phyloP scores from a whole-genome alignment of 192 early-diverging fungal species.

The Fimicolochytrium jonesii region DNA sequence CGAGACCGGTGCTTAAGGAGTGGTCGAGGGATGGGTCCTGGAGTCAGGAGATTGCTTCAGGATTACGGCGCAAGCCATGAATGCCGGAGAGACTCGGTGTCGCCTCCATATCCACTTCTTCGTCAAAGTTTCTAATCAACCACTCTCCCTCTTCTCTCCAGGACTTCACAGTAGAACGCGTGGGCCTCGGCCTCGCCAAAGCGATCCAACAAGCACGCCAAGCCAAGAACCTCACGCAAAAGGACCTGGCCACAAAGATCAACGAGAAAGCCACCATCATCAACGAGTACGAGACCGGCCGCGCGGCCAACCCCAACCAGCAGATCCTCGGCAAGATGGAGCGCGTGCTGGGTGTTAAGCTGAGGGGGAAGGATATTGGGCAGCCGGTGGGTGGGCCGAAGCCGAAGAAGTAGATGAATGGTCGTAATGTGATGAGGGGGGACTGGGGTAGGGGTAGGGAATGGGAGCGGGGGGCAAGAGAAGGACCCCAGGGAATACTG shows the following conservation, averaged over 20 bases:
- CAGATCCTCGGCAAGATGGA: constrained; percentile 88
- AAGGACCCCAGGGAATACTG: too few relatives aligned
- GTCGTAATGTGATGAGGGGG: too few relatives aligned
- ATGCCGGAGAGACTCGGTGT: too few relatives aligned
- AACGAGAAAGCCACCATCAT: constrained; percentile 92
- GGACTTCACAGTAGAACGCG: constrained; percentile 51
- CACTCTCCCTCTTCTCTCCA: constrained; percentile 13
- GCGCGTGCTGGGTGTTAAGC: constrained; percentile 80
- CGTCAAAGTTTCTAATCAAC: too few relatives aligned
- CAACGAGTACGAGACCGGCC: constrained; percentile 85
- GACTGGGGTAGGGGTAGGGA: too few relatives aligned
- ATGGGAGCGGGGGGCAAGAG: too few relatives aligned
- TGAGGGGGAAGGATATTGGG: constrained; percentile 68
- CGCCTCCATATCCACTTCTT: too few relatives aligned
- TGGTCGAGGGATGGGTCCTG: too few relatives aligned
- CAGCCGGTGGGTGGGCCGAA: constrained; percentile 24
- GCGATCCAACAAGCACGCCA: constrained; percentile 79
- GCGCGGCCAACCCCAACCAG: constrained; percentile 81
- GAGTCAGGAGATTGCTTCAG: too few relatives aligned
- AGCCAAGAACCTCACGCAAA: constrained; percentile 75
- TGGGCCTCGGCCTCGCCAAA: constrained; percentile 69
- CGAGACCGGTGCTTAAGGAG: too few relatives aligned
- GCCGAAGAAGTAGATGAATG: too few relatives aligned
- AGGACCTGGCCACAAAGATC: constrained; percentile 81
- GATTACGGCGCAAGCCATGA: too few relatives aligned